Percentiles rank a stretch among this genome's conserved stretches.
Evolutionary conservation across 805 yeast genomes (phyloP).

Genomic region (Saccharomycopsis sp.): DNA sequence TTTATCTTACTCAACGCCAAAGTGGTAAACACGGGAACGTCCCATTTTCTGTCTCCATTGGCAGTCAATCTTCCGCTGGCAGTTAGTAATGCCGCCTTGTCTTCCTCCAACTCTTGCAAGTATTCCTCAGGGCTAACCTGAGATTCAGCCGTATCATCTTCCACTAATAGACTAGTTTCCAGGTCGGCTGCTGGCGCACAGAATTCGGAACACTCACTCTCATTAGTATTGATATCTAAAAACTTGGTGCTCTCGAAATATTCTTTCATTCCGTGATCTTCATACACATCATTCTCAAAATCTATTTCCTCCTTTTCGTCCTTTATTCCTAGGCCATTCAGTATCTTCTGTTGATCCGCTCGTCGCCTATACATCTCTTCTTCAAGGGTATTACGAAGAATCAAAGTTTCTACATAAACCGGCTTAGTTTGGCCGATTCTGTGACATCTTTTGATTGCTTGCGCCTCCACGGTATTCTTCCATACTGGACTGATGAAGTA

Average conservation of each 20-base stretch:
- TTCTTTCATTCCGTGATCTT: conserved; percentile 52
- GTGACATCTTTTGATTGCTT: conserved; percentile 72
- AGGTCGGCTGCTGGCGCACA: conserved; percentile 22
- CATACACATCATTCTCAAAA: conserved; percentile 40
- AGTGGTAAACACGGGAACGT: conserved; percentile 32
- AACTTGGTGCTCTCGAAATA: conserved; percentile 47
- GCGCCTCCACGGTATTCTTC: conserved; percentile 64
- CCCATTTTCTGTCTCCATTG: conserved; percentile 27
- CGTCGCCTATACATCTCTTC: conserved; percentile 53
- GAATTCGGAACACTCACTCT: background rate
- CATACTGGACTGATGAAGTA: conserved; percentile 69
- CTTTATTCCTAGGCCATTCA: conserved; percentile 18
- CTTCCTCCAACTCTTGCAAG: conserved; percentile 15
- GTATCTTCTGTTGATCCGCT: conserved; percentile 6
- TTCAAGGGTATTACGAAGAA: conserved; percentile 56
- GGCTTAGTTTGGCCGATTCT: conserved; percentile 63
- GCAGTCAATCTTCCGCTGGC: conserved; percentile 22
- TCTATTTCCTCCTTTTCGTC: conserved; percentile 22
- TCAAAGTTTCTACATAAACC: conserved; percentile 62
- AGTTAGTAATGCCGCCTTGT: conserved; percentile 24
- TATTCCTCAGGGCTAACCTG: background rate
- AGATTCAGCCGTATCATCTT: conserved; percentile 17
- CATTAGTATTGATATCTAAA: conserved; percentile 25
- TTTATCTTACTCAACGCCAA: conserved; percentile 27
- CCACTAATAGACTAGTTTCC: conserved; percentile 18